Evolutionary conservation across 345 rosid genomes (phyloP).

Genomic region (Salix purpurea): DNA sequence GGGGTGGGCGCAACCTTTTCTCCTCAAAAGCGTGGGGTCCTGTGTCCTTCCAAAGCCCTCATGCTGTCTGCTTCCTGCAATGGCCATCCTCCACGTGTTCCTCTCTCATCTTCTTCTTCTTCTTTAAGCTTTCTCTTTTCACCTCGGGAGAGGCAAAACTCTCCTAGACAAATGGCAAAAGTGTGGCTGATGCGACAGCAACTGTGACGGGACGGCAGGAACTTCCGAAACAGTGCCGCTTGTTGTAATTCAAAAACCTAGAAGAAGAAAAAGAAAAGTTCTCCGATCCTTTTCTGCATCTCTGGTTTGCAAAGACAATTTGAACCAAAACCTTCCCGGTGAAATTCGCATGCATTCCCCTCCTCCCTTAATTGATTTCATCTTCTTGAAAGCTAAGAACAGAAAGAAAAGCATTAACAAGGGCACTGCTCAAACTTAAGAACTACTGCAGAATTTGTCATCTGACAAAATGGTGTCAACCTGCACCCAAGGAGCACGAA

Average conservation of each 20-base stretch:
- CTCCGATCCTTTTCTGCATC: too few species aligned
- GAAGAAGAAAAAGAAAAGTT: too few species aligned
- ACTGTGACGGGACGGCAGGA: too few species aligned
- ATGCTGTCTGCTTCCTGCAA: conserved; percentile 2
- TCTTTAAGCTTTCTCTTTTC: background rate
- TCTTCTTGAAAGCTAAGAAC: background rate
- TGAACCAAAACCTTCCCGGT: too few species aligned
- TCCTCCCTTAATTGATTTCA: background rate
- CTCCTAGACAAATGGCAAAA: too few species aligned
- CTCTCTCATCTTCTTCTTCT: background rate
- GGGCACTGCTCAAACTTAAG: background rate
- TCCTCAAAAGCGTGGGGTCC: background rate
- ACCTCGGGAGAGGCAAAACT: background rate
- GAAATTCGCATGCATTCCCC: background rate
- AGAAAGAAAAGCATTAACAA: background rate
- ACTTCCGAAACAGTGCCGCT: too few species aligned
- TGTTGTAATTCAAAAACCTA: too few species aligned
- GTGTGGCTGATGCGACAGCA: too few species aligned
- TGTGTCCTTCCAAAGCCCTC: background rate
- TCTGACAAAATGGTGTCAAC: background rate
- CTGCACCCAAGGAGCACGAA: background rate
- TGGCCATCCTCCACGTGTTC: background rate
- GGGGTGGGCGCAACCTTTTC: background rate
- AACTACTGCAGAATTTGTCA: too few species aligned
- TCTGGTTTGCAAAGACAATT: too few species aligned